These are phyloP conservation scores for Tagetes patula DNA, from an alignment of 129 eudicot genomes.

Conservation along the genomic window DNA sequence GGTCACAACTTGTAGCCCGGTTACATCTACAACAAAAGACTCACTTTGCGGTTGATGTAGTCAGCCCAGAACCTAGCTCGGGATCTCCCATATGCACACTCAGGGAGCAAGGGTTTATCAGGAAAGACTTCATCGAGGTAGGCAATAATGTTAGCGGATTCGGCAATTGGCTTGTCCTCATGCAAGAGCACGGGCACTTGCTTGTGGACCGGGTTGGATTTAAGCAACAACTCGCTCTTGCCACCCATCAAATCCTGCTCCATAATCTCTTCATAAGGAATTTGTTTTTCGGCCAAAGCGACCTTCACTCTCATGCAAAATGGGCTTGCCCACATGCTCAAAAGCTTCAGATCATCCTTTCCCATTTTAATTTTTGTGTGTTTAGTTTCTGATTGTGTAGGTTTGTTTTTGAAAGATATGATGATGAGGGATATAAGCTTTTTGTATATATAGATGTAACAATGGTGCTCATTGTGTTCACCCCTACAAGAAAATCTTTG, in stretches of 20 bases:
- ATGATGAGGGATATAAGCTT: background rate
- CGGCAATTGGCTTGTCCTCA: conserved; percentile 49
- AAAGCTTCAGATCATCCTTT: conserved; percentile 42
- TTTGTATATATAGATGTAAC: conserved; percentile 28
- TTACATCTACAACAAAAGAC: conserved; percentile 1
- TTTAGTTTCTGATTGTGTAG: background rate
- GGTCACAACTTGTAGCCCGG: background rate
- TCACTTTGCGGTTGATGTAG: conserved; percentile 68
- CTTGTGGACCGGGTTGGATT: conserved; percentile 61
- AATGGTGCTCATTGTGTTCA: conserved; percentile 17
- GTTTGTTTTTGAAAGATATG: conserved; percentile 22
- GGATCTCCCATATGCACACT: conserved; percentile 45
- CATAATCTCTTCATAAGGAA: conserved; percentile 48
- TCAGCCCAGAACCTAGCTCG: conserved; percentile 74
- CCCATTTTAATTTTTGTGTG: conserved; percentile 29
- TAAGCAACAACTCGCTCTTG: conserved; percentile 62
- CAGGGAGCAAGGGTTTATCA: conserved; percentile 48
- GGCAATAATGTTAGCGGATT: conserved; percentile 62
- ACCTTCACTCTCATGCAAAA: conserved; percentile 61
- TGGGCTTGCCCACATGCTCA: conserved; percentile 77
- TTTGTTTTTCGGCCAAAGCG: conserved; percentile 65
- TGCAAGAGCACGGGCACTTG: conserved; percentile 71
- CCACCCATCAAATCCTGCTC: conserved; percentile 59
- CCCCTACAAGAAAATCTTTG: conserved; percentile 33
- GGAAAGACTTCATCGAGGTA: conserved; percentile 67